phyloP scores from a whole-genome alignment of 2,329 filamentous ascomycete species.

The Fusarium coffeatum region DNA sequence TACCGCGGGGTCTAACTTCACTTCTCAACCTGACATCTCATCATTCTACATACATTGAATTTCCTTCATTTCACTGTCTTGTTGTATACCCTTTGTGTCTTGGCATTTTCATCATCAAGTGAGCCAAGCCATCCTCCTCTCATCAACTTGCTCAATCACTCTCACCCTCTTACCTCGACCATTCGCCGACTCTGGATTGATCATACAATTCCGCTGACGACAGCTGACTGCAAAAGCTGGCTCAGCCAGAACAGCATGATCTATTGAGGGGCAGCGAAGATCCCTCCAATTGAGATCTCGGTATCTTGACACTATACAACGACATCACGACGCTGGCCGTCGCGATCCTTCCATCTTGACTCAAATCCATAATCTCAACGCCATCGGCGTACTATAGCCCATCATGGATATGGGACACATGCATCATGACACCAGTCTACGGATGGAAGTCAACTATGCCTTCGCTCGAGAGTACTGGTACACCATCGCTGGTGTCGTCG shows the following conservation, averaged over 20 bases:
- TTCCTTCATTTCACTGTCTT: not conserved
- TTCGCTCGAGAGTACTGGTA: constrained; percentile 71
- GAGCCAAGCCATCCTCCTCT: not conserved
- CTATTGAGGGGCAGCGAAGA: not conserved
- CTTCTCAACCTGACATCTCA: not conserved
- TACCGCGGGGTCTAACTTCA: constrained; percentile 6
- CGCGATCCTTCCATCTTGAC: not conserved
- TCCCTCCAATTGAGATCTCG: not conserved
- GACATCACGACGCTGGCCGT: constrained; percentile 19
- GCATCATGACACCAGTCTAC: constrained; percentile 49
- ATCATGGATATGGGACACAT: constrained; percentile 51
- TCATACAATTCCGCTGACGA: not conserved
- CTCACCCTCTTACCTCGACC: constrained; percentile 4
- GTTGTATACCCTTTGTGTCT: not conserved
- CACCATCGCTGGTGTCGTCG: constrained; percentile 63
- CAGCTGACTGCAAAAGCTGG: not conserved
- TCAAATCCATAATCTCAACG: not conserved
- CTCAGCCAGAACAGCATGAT: not conserved
- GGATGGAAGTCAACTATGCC: constrained; percentile 59
- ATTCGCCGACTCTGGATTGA: not conserved
- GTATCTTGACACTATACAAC: not conserved
- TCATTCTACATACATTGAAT: constrained; percentile 10
- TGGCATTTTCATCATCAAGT: not conserved
- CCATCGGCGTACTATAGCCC: constrained; percentile 10
- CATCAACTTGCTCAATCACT: constrained; percentile 38